These are phyloP conservation scores for Heliocybe sulcata DNA, from an alignment of 1,284 basidiomycete species.

Conservation along the genomic window DNA sequence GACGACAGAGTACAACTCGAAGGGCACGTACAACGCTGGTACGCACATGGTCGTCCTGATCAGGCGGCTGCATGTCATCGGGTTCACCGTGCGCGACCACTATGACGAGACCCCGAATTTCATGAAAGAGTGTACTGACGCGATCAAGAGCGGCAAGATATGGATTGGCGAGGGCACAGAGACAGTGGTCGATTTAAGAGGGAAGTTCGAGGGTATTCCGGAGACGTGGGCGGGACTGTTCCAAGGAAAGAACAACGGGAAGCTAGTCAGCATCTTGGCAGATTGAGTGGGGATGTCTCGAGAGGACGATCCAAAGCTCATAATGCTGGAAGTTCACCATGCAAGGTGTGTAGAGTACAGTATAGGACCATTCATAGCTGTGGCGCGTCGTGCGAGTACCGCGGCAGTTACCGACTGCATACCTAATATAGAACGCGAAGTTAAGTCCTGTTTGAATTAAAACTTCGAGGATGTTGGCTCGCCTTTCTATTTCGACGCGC, in stretches of 20 bases:
- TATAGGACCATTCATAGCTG: too few species aligned
- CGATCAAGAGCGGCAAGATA: conserved; percentile 21
- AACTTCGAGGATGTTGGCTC: not conserved
- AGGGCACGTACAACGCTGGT: conserved; percentile 7
- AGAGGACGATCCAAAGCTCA: too few species aligned
- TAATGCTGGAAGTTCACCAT: too few species aligned
- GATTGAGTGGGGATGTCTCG: not conserved
- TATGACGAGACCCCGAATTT: conserved; percentile 11
- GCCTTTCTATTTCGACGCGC: not conserved
- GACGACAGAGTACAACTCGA: not conserved
- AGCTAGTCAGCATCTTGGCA: conserved; percentile 16
- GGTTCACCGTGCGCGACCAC: conserved; percentile 29
- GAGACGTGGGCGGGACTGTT: conserved; percentile 21
- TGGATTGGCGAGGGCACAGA: conserved; percentile 15
- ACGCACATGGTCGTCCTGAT: conserved; percentile 25
- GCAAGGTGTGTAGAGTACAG: too few species aligned
- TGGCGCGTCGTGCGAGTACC: too few species aligned
- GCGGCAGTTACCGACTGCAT: too few species aligned
- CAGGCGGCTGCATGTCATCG: conserved; percentile 29
- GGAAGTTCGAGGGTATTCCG: conserved; percentile 22
- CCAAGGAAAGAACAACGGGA: conserved; percentile 22
- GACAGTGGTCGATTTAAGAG: conserved; percentile 16
- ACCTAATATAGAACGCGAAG: too few species aligned
- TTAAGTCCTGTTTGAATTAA: too few species aligned
- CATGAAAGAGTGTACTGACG: conserved; percentile 13